Conservation (phyloP, 2,329 filamentous ascomycete genomes). For the Nigrospora sphaerica region DNA sequence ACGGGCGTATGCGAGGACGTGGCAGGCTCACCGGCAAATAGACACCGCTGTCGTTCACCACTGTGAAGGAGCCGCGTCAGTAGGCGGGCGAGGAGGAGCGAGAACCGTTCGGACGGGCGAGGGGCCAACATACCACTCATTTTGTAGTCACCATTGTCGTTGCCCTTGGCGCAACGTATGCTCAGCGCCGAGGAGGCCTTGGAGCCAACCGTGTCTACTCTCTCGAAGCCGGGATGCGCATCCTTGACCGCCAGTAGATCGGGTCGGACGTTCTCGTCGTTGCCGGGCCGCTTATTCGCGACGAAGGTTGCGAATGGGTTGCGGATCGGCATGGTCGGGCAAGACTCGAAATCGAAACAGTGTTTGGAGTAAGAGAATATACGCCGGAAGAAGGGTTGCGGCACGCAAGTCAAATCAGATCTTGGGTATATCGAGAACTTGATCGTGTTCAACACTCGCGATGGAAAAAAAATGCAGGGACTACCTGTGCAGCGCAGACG, state of each 20-base stretch:
- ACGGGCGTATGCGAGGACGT: not conserved
- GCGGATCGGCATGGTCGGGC: constrained; percentile 57
- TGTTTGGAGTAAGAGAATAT: no score
- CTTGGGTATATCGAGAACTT: no score
- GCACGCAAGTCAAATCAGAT: no score
- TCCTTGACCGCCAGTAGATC: constrained; percentile 26
- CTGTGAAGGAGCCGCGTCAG: constrained; percentile 35
- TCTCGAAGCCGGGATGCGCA: constrained; percentile 48
- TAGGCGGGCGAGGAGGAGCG: no score
- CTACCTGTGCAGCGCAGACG: no score
- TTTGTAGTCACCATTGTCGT: constrained; percentile 68
- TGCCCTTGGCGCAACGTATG: constrained; percentile 52
- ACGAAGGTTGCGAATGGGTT: constrained; percentile 52
- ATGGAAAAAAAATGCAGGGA: no score
- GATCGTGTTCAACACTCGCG: no score
- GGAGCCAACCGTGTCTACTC: constrained; percentile 55
- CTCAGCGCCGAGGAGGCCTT: constrained; percentile 56
- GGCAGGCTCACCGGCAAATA: constrained; percentile 71
- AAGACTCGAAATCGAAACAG: no score
- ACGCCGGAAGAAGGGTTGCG: no score
- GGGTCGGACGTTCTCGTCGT: constrained; percentile 48
- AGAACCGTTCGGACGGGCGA: not conserved
- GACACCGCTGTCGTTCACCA: constrained; percentile 91
- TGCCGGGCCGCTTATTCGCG: constrained; percentile 41
- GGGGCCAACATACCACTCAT: constrained; percentile 59